A percentile compares a stretch with the other conserved stretches of the same genome.
These are phyloP conservation scores for Prunus yedoensis DNA, from an alignment of 331 rosid species.

Conservation along the genomic window DNA sequence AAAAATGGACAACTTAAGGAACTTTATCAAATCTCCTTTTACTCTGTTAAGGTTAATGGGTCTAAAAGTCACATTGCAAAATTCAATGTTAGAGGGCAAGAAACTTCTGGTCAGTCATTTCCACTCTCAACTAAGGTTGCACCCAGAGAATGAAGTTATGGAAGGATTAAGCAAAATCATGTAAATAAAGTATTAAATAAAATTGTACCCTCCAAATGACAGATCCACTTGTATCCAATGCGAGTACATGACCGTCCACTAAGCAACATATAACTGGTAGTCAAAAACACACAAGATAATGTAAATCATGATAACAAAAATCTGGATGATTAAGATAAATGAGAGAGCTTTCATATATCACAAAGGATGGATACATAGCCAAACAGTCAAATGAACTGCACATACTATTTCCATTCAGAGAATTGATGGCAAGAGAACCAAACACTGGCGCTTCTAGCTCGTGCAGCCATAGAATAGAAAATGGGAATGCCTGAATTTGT, in stretches of 20 bases:
- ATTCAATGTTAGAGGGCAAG: not conserved
- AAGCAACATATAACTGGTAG: conserved; percentile 78
- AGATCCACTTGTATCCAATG: conserved; percentile 70
- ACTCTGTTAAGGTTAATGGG: not conserved
- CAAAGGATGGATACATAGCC: conserved; percentile 15
- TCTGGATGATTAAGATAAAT: not conserved
- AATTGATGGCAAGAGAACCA: conserved; percentile 65
- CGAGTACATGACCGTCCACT: conserved; percentile 87
- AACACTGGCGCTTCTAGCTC: conserved; percentile 79
- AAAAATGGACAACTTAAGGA: too few species aligned
- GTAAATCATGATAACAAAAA: not conserved
- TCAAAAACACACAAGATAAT: conserved; percentile 4
- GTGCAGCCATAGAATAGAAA: conserved; percentile 58
- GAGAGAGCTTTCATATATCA: conserved; percentile 9
- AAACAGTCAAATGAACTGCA: conserved; percentile 20
- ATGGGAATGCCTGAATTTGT: conserved; percentile 53
- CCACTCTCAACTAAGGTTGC: not conserved
- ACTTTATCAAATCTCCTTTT: too few species aligned
- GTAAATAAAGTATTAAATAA: not conserved
- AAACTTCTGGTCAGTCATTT: not conserved
- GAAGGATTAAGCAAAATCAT: not conserved
- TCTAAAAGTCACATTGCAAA: not conserved
- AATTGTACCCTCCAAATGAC: conserved; percentile 69
- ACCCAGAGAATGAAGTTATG: not conserved
- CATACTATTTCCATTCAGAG: conserved; percentile 57